Base-by-base conservation (phyloP, 257 asterid species). In the Fraxinus quadrangulata region DNA sequence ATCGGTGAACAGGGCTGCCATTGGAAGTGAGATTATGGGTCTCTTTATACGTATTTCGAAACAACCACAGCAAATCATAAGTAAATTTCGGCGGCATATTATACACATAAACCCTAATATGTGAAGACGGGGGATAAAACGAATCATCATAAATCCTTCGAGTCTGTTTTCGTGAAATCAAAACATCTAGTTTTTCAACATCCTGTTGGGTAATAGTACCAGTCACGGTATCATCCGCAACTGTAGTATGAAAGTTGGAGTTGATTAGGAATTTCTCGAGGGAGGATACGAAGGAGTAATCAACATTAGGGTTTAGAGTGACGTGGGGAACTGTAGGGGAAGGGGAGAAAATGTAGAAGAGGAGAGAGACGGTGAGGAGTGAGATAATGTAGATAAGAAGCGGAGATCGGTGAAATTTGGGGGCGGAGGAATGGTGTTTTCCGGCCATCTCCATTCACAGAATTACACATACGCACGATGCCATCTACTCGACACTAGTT, bases 1-100 rank as follows among this genome's bases (percentile, higher is more conserved):
- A 81, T 6, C 99, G 94, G 85, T 93, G 99, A 79, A 96, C 96
- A 30, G 99, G 99, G 75, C 98, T 92, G 69, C 99, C 98, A 86
- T 96, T 96, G 68, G 99, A 93, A 54, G 98, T 96, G 82, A 90
- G 91, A 80, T 93, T 93, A 21, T 82, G 74, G 4, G 97, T 96
- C 67, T 89, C 92, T 73, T 45, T 87, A 78, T 92, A 93, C 5
- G 97, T 81, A 70, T 79, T 83, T 37, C 74, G 89, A 73, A 93
- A 96, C 83, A 93, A 77, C 92, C 88, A 81, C 63, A 96, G 97
- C 87, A 96, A 86, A 87, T 93, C 99, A 73, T 89, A 90, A 78
- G 97, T 96, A 85, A 96, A 96, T 83, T 90, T 93, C 72, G 90
- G 78, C 21, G 98, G 99, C 99, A 96, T 93, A 67, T 90, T 83